Evolutionary conservation across 108 stramenopile genomes (phyloP), one percentile per base, ranked within the genome.

Genomic region (Cyclostephanos invisitatus): DNA sequence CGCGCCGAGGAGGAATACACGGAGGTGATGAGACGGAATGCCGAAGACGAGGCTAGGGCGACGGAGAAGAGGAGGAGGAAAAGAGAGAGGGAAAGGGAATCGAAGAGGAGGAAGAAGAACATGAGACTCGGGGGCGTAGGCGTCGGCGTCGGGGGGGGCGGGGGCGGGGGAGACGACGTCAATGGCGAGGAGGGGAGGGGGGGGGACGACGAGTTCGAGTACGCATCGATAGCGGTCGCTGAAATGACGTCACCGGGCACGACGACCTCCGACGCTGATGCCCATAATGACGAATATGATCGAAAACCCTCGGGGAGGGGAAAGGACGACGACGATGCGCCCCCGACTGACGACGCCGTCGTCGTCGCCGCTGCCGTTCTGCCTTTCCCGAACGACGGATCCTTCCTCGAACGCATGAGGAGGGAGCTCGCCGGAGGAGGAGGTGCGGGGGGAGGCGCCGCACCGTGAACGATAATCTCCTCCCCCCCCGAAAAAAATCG

Each of bases 61-160:
- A 89, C 91, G n/a, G 86, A 68, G 8, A 89, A 92, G 61, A 51
- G 78, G 56, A 64, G 90, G 62, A 83, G 72, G 62, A 96, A 96
- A 64, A 83, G 96, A 36, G 81, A 87, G 67, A 85, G 87, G 44
- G 85, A 90, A 73, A 96, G 94, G 88, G 91, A 92, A 57, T 91
- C 95, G 27, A 92, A 88, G 48, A 62, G 62, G 72, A 68, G 89
- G 0, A 94, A 92, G 76, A 89, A 90, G 68, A 88, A 87, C 75
- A 65, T 92, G 68, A 83, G 64, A 46, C 73, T 85, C 20, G 83
- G 86, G 0, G 91, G 91, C 25, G 75, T 82, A 7, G 84, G 73
- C 81, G 24, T 63, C 27, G 55, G 35, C 17, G 47, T 20, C 12
- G 47, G 27, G 0, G 47, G 59, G 49, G 66, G 7, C 37, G 42